These are phyloP conservation scores for Trichoderma parareesei DNA, from an alignment of 495 filamentous ascomycete genomes.

Conservation along the genomic window DNA sequence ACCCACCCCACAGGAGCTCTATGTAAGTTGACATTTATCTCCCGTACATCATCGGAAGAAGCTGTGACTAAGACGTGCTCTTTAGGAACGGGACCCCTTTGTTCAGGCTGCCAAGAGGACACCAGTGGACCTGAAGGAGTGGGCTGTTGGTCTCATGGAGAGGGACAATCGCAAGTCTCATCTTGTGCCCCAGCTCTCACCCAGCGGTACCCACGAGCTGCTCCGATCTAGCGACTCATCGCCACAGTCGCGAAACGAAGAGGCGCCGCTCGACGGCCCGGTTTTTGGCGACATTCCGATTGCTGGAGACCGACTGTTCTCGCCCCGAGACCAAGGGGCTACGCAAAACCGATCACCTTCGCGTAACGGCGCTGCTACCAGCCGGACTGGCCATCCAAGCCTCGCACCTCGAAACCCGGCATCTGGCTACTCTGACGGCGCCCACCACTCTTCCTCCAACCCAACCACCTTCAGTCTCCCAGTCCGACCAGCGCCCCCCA, in stretches of 20 bases:
- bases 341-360: slow-evolving; percentile 35
- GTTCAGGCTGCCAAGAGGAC: slow-evolving; percentile 92
- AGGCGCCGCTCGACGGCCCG: slow-evolving; percentile 42
- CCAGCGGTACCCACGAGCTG: slow-evolving; percentile 44
- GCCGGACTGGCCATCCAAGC: slow-evolving; percentile 41
- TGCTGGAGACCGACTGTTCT: slow-evolving; percentile 40
- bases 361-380: slow-evolving; percentile 36
- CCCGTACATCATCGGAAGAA: background rate
- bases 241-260: slow-evolving; percentile 24
- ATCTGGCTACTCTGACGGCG: slow-evolving; percentile 21
- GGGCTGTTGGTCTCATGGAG: slow-evolving; percentile 87
- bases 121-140: slow-evolving; percentile 79
- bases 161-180: slow-evolving; percentile 88
- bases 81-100: slow-evolving; percentile 79
- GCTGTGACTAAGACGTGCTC: background rate
- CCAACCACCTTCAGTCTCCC: slow-evolving; percentile 37
- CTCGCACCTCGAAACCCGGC: slow-evolving; percentile 39
- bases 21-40: slow-evolving; percentile 35
- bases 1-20: slow-evolving; percentile 85
- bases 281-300: slow-evolving; percentile 62
- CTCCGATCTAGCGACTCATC: slow-evolving; percentile 47
- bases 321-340: slow-evolving; percentile 30
- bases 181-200: slow-evolving; percentile 59
- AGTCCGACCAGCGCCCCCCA: slow-evolving; percentile 38
- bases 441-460: slow-evolving; percentile 18